phyloP scores from a whole-genome alignment of 163 green algal species.

The Scenedesmus sp. region DNA sequence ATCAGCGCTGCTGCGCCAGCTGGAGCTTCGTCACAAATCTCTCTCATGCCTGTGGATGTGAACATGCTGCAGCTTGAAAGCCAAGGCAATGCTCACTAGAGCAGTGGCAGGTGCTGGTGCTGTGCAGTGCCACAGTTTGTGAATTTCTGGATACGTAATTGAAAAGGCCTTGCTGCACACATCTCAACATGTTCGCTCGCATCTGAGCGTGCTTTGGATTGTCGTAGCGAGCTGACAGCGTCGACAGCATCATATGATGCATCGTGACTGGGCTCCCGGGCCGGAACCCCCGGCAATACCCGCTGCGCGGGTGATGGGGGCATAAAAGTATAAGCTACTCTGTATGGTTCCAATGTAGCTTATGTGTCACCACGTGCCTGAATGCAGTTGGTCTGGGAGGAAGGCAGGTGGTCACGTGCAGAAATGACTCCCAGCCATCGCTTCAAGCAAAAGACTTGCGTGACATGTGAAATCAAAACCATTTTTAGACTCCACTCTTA shows the following conservation, averaged over 20 bases:
- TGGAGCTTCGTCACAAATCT: not conserved
- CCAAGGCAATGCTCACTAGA: not conserved
- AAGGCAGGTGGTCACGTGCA: not conserved
- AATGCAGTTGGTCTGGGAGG: not conserved
- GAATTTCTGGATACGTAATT: no score
- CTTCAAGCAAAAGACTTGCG: no score
- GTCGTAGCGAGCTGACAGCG: not conserved
- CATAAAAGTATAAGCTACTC: no score
- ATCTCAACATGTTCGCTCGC: not conserved
- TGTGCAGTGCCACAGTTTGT: not conserved
- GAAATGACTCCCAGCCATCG: not conserved
- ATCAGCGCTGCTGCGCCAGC: constrained; percentile 17
- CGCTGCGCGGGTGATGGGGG: not conserved
- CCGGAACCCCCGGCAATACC: not conserved
- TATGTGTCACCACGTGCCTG: no score
- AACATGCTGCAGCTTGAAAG: no score
- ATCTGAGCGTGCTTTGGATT: not conserved
- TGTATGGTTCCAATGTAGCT: no score
- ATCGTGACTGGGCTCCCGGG: not conserved
- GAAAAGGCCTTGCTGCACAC: not conserved
- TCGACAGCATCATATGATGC: not conserved
- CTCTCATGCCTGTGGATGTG: not conserved
- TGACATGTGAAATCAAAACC: no score
- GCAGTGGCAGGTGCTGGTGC: not conserved
- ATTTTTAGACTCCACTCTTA: no score